Base-by-base conservation (phyloP, 192 early-diverging fungal species). In the Pilaira anomala region DNA sequence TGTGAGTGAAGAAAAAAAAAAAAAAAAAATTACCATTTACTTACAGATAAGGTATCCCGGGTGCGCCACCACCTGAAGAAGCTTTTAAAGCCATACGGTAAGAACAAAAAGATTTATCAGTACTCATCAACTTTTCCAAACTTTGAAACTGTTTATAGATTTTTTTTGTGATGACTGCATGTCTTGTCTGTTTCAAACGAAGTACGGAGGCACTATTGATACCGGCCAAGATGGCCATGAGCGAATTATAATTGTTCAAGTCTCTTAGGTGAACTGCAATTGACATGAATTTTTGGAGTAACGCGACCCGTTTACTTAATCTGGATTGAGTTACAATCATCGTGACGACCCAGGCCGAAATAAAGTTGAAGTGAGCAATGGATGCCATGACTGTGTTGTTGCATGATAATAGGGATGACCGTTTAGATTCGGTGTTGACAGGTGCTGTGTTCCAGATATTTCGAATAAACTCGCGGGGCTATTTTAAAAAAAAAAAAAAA, bases 1-100 rank as follows among this genome's bases (percentile, higher is more conserved):
- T n/a, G n/a, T n/a, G n/a, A n/a, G n/a, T 39, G 19, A 58, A 24
- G 33, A 19, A 58, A 42, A 41, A 58, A 25, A 30, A 25, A 33
- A 40, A 40, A 39, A n/a, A 59, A 41, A 19, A 52, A 1, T n/a
- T n/a, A n/a, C n/a, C n/a, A n/a, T n/a, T n/a, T n/a, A 75, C 72
- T 72, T 80, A 91, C 90, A 92, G 68, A 67, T 92, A 92, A 11
- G 90, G 90, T 42, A 92, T 87, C 51, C 84, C 85, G 9, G 90
- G 90, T 42, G 91, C 86, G 48, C 84, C 85, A 8, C 87, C 87
- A 26, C 77, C 42, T 24, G 81, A 81, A 46, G 81, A 80, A 39
- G 64, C 69, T 48, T 78, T 77, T 25, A 92, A 66, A 11, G 88
- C 86, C 21, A 74, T n/a, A 3, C 90, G 83, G 75, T 92, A 92